Percentiles rank a stretch among this genome's conserved stretches.
These are phyloP conservation scores for Fusarium haematococcum DNA, from an alignment of 2,329 filamentous ascomycete species.

Conservation along the genomic window DNA sequence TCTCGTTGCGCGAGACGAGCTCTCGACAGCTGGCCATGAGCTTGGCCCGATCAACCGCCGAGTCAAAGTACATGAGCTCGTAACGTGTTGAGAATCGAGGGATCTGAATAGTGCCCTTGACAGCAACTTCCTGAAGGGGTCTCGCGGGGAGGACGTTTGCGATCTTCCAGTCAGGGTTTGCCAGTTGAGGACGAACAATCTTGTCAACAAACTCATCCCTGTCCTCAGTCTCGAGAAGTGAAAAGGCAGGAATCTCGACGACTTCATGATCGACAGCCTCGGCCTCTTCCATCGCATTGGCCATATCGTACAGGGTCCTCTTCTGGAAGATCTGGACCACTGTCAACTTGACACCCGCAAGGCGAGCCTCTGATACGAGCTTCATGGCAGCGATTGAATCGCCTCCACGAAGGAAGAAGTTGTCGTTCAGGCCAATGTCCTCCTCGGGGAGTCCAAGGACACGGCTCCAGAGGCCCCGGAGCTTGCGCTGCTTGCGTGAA, in stretches of 20 bases:
- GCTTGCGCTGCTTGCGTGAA: neutral
- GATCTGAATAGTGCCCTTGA: conserved; percentile 45
- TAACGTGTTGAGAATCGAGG: conserved; percentile 74
- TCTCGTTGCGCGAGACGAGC: conserved; percentile 71
- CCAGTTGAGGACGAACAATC: neutral
- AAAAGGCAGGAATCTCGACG: neutral
- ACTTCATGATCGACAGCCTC: neutral
- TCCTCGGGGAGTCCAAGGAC: neutral
- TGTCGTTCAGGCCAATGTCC: neutral
- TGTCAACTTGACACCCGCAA: neutral
- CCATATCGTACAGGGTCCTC: neutral
- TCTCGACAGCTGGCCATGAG: conserved; percentile 64
- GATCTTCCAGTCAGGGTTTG: neutral
- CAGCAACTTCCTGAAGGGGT: neutral
- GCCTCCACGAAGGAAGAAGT: neutral
- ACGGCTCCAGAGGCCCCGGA: neutral
- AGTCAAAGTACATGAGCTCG: conserved; percentile 72
- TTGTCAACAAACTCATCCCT: neutral
- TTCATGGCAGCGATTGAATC: neutral
- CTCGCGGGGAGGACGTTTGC: neutral
- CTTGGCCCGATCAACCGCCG: conserved; percentile 58
- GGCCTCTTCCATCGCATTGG: neutral
- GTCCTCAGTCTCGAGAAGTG: neutral
- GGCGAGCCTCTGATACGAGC: neutral
- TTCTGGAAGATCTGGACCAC: neutral